phyloP scores from a whole-genome alignment of 805 yeast genomes.

The Schwanniomyces yamadae region DNA sequence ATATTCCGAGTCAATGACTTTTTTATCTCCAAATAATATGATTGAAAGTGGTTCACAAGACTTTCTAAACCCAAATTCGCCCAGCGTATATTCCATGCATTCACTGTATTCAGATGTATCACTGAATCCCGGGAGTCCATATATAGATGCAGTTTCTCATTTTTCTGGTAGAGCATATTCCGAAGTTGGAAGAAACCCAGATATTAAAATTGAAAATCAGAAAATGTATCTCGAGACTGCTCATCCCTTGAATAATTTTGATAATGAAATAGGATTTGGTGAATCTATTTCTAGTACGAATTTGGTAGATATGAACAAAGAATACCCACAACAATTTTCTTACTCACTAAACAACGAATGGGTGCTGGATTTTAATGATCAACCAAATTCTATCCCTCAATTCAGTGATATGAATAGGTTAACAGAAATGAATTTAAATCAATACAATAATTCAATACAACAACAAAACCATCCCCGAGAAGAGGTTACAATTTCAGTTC shows the following conservation, averaged over 20 bases:
- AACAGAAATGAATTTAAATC: constrained; percentile 9
- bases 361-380: constrained; percentile 1
- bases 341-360: constrained; percentile 16
- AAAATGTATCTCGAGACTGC: constrained; percentile 7
- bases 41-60: constrained; percentile 11
- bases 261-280: constrained; percentile 38
- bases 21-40: constrained; percentile 16
- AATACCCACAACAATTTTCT: constrained; percentile 9
- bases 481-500: constrained; percentile 18
- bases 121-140: constrained; percentile 38
- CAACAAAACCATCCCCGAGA: constrained; percentile 5
- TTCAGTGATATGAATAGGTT: constrained; percentile 14
- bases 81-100: constrained; percentile 17
- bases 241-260: constrained; percentile 19
- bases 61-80: constrained; percentile 19
- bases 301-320: constrained; percentile 12
- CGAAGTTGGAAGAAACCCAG: constrained; percentile 8
- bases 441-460: constrained; percentile 7
- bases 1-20: constrained; percentile 10
- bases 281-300: constrained; percentile 38
- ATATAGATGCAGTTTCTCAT: constrained; percentile 35
- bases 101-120: constrained; percentile 37
- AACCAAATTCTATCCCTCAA: constrained; percentile 8
- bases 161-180: constrained; percentile 19
- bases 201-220: background rate